Evolutionary conservation across 495 filamentous ascomycete genomes (phyloP).

Genomic region (Aspergillus ostianus): DNA sequence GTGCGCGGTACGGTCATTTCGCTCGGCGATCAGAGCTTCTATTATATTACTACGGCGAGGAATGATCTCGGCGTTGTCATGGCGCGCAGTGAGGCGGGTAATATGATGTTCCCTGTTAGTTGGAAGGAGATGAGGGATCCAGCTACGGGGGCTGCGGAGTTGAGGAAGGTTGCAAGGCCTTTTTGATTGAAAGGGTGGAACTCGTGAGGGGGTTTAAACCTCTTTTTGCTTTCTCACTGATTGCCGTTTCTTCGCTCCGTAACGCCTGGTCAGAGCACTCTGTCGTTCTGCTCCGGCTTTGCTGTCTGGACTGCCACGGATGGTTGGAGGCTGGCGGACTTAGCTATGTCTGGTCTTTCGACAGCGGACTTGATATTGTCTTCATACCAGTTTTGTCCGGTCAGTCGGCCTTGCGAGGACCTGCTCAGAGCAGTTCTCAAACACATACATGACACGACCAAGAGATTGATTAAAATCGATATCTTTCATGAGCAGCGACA

Average conservation of each 20-base stretch:
- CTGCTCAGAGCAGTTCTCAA: not conserved
- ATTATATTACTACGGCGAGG: slow-evolving; percentile 83
- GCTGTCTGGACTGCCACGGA: not conserved
- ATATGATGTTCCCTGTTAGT: slow-evolving; percentile 84
- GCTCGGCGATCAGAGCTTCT: slow-evolving; percentile 88
- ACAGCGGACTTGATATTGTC: too few species aligned
- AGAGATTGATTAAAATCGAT: not conserved
- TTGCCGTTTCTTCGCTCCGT: not conserved
- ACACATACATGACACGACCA: not conserved
- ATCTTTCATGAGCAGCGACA: not conserved
- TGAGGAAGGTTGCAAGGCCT: slow-evolving; percentile 90
- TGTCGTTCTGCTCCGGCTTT: not conserved
- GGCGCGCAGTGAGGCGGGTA: slow-evolving; percentile 84
- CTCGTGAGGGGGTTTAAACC: not conserved
- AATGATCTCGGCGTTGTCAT: slow-evolving; percentile 94
- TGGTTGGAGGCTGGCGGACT: not conserved
- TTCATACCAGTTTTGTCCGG: not conserved
- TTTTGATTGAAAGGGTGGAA: slow-evolving; percentile 54
- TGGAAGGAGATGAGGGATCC: slow-evolving; percentile 94
- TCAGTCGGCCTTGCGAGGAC: not conserved
- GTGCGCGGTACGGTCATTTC: slow-evolving; percentile 88
- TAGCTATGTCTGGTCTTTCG: too few species aligned
- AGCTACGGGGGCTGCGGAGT: slow-evolving; percentile 72
- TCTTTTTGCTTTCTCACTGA: not conserved
- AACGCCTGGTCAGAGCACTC: not conserved